Evolutionary conservation across 345 rosid species (phyloP), one percentile per base, ranked within the genome.

Genomic region (Eucalyptus erythrocorys): DNA sequence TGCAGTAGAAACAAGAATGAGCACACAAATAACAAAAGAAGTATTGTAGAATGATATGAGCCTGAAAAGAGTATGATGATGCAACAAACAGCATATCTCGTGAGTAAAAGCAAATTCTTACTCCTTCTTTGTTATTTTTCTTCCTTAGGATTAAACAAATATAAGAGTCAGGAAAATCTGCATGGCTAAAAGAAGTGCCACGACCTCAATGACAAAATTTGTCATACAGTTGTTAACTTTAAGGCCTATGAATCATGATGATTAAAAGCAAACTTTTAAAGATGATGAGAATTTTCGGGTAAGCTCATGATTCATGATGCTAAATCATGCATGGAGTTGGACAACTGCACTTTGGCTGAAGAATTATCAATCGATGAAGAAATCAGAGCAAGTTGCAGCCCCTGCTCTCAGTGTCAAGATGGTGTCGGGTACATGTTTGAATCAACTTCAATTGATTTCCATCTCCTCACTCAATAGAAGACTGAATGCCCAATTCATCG

Each of bases 1-100:
- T 98, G 95, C 92, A 91, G n/a, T n/a, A 86, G 61, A 49, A 55
- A 86, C 45, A 50, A 49, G 59, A 47, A 45, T 27, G 22, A 85
- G 40, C 34, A 49, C 86, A 47, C 86, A 32, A 30, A 85, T 85
- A 85, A 49, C 57, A 27, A 50, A 48, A 85, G 24, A 27, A 30
- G 26, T 27, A 85, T 34, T 6, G 30, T 48, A 24, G 57, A 85
- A 85, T 30, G 42, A 42, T 85, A 85, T 37, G 22, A 76, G 40
- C 47, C 82, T 3, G 8, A 12, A 16, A 85, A 48, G 85, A 42
- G 24, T 12, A 81, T 27, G 45, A 43, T 21, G 68, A 61, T 13
- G n/a, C 68, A 30, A 30, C 30, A 61, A 61, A 30, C 34, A 61
- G 34, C 68, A 61, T 30, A 61, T 61, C 68, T 30, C 68, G 16